phyloP scores from a whole-genome alignment of 2,329 filamentous ascomycete genomes.

The Ceratocystis cacaofunesta region DNA sequence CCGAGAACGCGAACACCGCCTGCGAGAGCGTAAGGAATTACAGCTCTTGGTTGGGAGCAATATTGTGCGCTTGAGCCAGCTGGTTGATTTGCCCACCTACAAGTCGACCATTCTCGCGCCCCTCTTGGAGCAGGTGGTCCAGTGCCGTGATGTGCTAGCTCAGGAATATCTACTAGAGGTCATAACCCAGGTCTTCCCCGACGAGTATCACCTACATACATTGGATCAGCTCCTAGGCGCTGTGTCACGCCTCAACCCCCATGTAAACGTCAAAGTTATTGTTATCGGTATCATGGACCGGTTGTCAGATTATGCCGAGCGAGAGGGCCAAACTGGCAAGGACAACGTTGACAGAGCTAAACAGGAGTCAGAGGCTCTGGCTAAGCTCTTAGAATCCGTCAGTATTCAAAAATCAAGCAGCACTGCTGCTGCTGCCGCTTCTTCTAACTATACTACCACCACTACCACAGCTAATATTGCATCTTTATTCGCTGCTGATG shows the following conservation, averaged over 20 bases:
- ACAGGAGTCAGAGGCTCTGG: conserved; percentile 60
- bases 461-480: not conserved
- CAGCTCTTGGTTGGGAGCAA: conserved; percentile 95
- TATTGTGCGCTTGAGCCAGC: conserved; percentile 81
- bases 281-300: conserved; percentile 97
- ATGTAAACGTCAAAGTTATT: conserved; percentile 95
- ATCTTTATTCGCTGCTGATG: not conserved
- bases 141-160: conserved; percentile 89
- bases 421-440: not conserved
- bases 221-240: conserved; percentile 89
- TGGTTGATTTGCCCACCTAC: conserved; percentile 90
- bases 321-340: conserved; percentile 54
- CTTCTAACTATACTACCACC: conserved; percentile 9
- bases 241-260: conserved; percentile 81
- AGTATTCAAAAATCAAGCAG: conserved; percentile 46
- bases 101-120: conserved; percentile 80
- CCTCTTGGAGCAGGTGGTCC: conserved; percentile 88
- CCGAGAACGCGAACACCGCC: conserved; percentile 80
- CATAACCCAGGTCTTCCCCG: conserved; percentile 96
- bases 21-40: conserved; percentile 85
- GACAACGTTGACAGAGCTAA: conserved; percentile 66
- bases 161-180: conserved; percentile 97
- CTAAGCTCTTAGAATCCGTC: conserved; percentile 62
- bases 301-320: conserved; percentile 82
- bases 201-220: conserved; percentile 95